These are phyloP conservation scores for Candida frijolesensis DNA, from an alignment of 1,139 yeast genomes.

Conservation along the genomic window DNA sequence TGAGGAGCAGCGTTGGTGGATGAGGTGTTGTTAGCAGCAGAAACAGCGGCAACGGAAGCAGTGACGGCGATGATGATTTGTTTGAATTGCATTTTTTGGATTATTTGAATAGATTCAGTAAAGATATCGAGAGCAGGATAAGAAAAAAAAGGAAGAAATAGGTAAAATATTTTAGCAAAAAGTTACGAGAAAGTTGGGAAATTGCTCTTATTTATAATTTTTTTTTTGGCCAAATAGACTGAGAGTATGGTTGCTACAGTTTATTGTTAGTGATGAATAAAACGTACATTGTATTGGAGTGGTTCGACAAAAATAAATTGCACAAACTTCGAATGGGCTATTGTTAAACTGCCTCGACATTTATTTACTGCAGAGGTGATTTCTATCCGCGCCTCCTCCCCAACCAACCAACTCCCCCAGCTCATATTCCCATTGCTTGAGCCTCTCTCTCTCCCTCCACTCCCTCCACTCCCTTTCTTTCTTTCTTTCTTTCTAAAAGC, in stretches of 20 bases:
- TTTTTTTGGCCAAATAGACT: not conserved
- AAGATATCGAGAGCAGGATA: not conserved
- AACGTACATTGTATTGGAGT: not conserved
- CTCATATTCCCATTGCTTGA: no score
- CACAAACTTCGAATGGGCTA: no score
- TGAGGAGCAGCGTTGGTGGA: conserved; percentile 22
- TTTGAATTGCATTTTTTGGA: conserved; percentile 44
- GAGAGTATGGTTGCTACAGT: not conserved
- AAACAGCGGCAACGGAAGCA: conserved; percentile 43
- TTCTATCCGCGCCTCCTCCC: no score
- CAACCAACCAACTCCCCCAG: no score
- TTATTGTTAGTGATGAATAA: not conserved
- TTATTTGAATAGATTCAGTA: not conserved
- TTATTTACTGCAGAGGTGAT: no score
- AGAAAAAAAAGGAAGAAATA: not conserved
- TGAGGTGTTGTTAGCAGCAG: conserved; percentile 31
- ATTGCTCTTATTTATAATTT: conserved; percentile 6
- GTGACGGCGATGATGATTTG: conserved; percentile 47
- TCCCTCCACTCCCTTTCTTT: no score
- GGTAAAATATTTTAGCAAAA: not conserved
- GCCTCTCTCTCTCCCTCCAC: no score
- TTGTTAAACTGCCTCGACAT: no score
- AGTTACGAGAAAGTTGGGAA: not conserved
- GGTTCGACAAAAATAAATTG: no score
- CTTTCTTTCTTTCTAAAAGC: no score